Conservation (phyloP, 148 eudicot genomes). For the Gaultheria prostrata region DNA sequence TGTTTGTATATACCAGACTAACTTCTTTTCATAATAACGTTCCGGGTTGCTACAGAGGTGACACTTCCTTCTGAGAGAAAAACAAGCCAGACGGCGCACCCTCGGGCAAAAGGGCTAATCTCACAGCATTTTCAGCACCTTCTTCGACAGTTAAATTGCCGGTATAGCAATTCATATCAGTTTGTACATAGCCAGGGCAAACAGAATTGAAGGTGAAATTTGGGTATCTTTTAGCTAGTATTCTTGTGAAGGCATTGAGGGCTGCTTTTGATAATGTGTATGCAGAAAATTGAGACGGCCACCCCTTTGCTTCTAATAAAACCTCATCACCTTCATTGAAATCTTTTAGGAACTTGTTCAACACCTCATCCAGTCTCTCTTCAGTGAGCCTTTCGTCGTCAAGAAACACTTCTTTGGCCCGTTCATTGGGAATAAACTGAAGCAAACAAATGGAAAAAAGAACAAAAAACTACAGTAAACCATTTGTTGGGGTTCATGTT, state of each 20-base stretch:
- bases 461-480: too few relatives aligned
- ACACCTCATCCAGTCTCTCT: slow-evolving; percentile 32
- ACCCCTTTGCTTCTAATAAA: slow-evolving; percentile 13
- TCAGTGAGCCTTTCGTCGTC: slow-evolving; percentile 40
- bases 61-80: not conserved
- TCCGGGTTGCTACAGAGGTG: not conserved
- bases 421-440: slow-evolving; percentile 20
- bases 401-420: slow-evolving; percentile 29
- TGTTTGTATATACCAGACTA: too few relatives aligned
- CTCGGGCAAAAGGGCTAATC: slow-evolving; percentile 37
- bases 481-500: too few relatives aligned
- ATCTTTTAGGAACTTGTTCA: slow-evolving; percentile 35
- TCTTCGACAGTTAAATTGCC: slow-evolving; percentile 35
- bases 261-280: slow-evolving; percentile 27
- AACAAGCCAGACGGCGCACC: slow-evolving; percentile 32
- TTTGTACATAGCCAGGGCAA: slow-evolving; percentile 46
- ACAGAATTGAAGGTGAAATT: slow-evolving; percentile 31
- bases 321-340: slow-evolving; percentile 10
- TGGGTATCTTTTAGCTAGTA: slow-evolving; percentile 30
- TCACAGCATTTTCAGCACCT: slow-evolving; percentile 43
- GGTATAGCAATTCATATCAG: slow-evolving; percentile 24
- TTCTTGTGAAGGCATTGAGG: slow-evolving; percentile 29
- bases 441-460: not conserved
- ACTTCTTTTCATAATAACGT: too few relatives aligned
- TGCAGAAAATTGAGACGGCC: slow-evolving; percentile 19